These are phyloP conservation scores for Xerocomus minutiporus DNA, from an alignment of 1,284 basidiomycete species.

Conservation along the genomic window DNA sequence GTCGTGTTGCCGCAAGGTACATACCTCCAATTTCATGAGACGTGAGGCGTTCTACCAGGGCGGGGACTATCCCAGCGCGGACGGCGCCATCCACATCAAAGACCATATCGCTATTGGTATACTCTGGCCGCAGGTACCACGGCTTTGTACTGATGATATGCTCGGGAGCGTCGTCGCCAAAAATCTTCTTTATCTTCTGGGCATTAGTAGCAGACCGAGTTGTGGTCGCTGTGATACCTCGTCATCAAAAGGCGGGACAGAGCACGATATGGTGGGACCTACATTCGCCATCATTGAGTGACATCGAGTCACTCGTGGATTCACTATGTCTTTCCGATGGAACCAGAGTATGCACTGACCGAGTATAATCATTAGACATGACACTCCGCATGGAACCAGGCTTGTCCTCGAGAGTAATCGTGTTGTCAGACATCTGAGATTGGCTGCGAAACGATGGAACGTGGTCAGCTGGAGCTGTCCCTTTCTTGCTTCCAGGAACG, in stretches of 20 bases:
- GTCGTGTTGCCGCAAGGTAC: conserved; percentile 17
- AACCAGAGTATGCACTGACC: conserved; percentile 26
- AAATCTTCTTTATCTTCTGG: conserved; percentile 67
- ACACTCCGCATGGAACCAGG: conserved; percentile 16
- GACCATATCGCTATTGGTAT: conserved; percentile 75
- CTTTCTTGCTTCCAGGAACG: conserved; percentile 26
- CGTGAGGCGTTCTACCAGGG: conserved; percentile 86
- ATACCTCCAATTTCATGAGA: conserved; percentile 81
- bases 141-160: conserved; percentile 59
- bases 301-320: conserved; percentile 22
- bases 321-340: conserved; percentile 21
- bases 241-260: conserved; percentile 6
- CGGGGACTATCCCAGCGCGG: conserved; percentile 81
- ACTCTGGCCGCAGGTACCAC: conserved; percentile 84
- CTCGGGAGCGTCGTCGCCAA: conserved; percentile 67
- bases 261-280: conserved; percentile 17
- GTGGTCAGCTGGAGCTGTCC: conserved; percentile 20
- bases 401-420: conserved; percentile 31
- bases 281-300: conserved; percentile 36
- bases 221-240: conserved; percentile 18
- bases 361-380: conserved; percentile 24
- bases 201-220: conserved; percentile 36
- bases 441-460: conserved; percentile 31
- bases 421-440: conserved; percentile 34
- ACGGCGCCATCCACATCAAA: conserved; percentile 82